Evolutionary conservation across 805 yeast genomes (phyloP), one percentile per base, ranked within the genome.

Genomic region (Saccharomycopsis sp.): DNA sequence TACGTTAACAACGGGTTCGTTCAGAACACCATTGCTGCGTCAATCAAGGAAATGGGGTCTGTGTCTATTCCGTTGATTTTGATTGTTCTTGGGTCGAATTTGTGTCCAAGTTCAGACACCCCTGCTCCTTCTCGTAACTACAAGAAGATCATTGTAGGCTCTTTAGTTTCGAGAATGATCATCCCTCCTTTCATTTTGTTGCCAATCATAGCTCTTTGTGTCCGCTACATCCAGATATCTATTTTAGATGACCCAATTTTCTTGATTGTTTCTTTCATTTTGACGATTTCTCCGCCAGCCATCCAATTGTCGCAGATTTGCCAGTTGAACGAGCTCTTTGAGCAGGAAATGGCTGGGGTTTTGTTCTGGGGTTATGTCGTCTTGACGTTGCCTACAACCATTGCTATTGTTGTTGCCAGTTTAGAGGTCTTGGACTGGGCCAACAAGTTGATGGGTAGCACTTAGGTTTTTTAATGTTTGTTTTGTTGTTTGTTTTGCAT

Each of bases 201-300:
- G 49, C 96, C 96, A 1, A 61, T 86, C 47, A 84, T 87, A 63
- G 82, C 89, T 1, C 55, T 80, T 1, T 74, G 81, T 58, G 92
- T 85, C 53, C 86, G 84, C 70, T 82, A 78, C 66, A 72, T 87
- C 62, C 79, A 80, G 35, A 77, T 84, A 19, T 83, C 90, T 56
- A 86, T 87, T 41, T 73, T 87, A 69, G 90, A 85, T 68, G 96
- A 87, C 69, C 96, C 96, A 42, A 87, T 87, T 49, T 87, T 87
- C 66, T 73, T 87, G 65, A 82, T 87, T 61, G 92, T 88, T 50
- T 83, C 89, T 9, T 87, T 87, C 66, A 77, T 87, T 34, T 77
- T 87, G 62, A 87, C 92, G 1, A 81, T 86, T 2, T 81, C 91
- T 1, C 94, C 96, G 2, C 94, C 96, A 1, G 94, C 93, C 2